phyloP scores from a whole-genome alignment of 768 basidiomycete genomes.

The Naematelia aurantialba region DNA sequence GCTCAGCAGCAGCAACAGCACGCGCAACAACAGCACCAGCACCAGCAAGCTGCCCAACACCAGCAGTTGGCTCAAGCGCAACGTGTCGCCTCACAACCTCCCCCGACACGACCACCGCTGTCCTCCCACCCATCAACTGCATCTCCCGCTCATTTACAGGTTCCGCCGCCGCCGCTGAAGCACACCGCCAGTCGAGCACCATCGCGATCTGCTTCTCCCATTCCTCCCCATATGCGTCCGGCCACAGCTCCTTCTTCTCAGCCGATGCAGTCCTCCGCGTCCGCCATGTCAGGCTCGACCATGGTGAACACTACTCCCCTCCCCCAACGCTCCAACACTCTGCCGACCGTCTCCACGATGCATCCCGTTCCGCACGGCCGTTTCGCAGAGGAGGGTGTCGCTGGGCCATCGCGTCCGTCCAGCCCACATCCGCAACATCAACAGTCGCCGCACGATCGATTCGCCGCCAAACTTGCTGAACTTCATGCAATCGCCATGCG shows the following conservation, averaged over 20 bases:
- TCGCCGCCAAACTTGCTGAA: background rate
- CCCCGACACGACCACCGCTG: background rate
- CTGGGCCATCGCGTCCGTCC: background rate
- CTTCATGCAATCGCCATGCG: background rate
- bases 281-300: background rate
- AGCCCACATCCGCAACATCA: background rate
- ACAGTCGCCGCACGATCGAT: background rate
- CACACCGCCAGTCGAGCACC: background rate
- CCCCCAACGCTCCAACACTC: background rate
- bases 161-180: conserved; percentile 1
- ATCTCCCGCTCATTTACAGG: background rate
- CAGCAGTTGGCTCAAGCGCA: background rate
- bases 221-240: background rate
- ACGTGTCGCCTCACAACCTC: background rate
- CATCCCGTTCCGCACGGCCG: background rate
- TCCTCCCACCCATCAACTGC: background rate
- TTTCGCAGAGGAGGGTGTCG: background rate
- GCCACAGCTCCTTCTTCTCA: background rate
- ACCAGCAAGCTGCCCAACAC: background rate
- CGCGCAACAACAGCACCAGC: background rate
- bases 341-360: background rate
- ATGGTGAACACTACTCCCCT: background rate
- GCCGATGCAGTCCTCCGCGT: background rate
- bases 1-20: too few relatives aligned
- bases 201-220: background rate